Evolutionary conservation across 768 basidiomycete genomes (phyloP), one percentile per base, ranked within the genome.

Genomic region (Phaeotremella skinneri): DNA sequence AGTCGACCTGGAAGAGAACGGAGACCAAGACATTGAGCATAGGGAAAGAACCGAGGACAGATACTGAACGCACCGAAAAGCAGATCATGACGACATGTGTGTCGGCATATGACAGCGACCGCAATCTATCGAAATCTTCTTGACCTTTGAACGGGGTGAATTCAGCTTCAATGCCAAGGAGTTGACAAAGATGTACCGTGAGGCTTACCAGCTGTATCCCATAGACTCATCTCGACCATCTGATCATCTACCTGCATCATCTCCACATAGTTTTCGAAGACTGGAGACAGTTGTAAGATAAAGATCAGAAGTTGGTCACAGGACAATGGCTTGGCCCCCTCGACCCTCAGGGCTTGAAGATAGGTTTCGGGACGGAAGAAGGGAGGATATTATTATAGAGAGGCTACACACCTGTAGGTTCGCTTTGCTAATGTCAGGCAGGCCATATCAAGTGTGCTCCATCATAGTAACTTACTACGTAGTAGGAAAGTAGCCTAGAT

Each of bases 231-330:
- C 72, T 98, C 93, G 14, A 97, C 87, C 29, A 83, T 76, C 67
- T 90, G 87, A 31, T 90, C 91, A 64, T 97, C 92, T 26, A 94
- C 85, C 65, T 82, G 82, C 55, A 93, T 80, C 64, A 92, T 89
- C 74, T 93, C 89, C 11, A 94, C 91, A 70, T 94, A 92, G 79
- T 97, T 98, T 78, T 98, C 94, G 67, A 98, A 98, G 3, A 98
- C 93, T 25, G 90, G 4, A 88, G 90, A 79, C n/a, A n/a, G n/a
- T n/a, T n/a, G n/a, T 92, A 89, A 67, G 90, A 91, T 70, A 37
- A 49, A n/a, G n/a, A n/a, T n/a, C n/a, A n/a, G n/a, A n/a, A n/a
- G n/a, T n/a, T n/a, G n/a, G n/a, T n/a, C n/a, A n/a, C n/a, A n/a
- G n/a, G n/a, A n/a, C n/a, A n/a, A n/a, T n/a, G n/a, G n/a, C n/a